Percentiles rank a stretch among this genome's conserved stretches.
Evolutionary conservation across 768 basidiomycete genomes (phyloP).

Genomic region (Tephrocybe sp.): DNA sequence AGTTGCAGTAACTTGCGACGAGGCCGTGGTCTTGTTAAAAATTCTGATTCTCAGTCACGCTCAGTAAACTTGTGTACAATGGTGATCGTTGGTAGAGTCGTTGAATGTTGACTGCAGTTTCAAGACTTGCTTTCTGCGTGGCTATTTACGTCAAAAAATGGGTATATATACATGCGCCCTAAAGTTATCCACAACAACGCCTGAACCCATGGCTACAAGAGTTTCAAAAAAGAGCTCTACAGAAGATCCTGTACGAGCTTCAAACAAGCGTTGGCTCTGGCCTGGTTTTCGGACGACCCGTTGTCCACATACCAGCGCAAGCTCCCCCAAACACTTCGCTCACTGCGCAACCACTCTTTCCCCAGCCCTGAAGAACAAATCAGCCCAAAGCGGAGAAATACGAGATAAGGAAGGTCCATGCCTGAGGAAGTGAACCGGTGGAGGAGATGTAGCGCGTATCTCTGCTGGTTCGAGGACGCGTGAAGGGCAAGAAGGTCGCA

Average conservation of each 20-base stretch:
- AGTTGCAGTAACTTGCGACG: too few species aligned
- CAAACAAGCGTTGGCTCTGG: constrained; percentile 8
- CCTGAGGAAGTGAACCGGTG: constrained; percentile 12
- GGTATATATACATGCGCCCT: too few species aligned
- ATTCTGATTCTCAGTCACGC: too few species aligned
- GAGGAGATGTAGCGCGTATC: constrained; percentile 19
- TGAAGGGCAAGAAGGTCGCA: constrained; percentile 10
- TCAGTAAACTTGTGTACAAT: too few species aligned
- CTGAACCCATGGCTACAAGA: too few species aligned
- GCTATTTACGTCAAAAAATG: too few species aligned
- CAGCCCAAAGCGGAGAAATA: background rate
- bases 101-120: too few species aligned
- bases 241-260: constrained; percentile 8
- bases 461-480: constrained; percentile 16
- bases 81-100: too few species aligned
- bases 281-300: constrained; percentile 16
- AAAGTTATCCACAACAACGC: too few species aligned
- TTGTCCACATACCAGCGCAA: constrained; percentile 18
- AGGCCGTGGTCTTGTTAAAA: too few species aligned
- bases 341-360: constrained; percentile 11
- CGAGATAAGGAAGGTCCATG: background rate
- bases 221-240: background rate
- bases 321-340: constrained; percentile 5
- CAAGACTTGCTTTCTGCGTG: too few species aligned
- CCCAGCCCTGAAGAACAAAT: constrained; percentile 7